Base-by-base conservation (phyloP, 2,329 filamentous ascomycete genomes). In the Harringtonia aguacate region DNA sequence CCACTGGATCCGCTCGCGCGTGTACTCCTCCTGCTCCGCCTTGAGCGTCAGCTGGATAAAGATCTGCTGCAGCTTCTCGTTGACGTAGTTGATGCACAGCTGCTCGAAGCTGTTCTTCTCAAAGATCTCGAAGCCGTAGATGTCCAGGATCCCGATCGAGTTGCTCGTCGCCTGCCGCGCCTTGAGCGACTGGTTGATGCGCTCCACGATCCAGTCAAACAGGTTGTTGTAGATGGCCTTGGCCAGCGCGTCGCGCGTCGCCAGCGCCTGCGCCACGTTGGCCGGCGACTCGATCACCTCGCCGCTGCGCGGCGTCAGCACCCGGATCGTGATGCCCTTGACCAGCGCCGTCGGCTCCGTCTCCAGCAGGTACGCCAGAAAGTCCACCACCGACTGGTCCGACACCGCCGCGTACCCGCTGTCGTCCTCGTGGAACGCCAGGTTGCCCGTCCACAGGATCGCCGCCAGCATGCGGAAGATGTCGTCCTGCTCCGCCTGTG, bases 61-160 rank as follows among this genome's bases (percentile, higher is more conserved):
- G 56, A 98, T 97, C 59, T 98, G 92, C 65, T 98, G 92, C 46
- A 98, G 70, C 65, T 98, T 98, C 67, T 98, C 92, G 64, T 98
- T 98, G 58, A 97, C 94, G 58, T 97, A 98, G 69, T 98, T 98
- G 73, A 98, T 98, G 66, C 92, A 98, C 8, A 98, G 77, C 65
- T 98, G 92, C 62, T 98, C 92, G 57, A 98, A 98, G 52, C 86
- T 95, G 69, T 98, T 98, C 68, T 90, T 92, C 61, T 98, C 92
- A 54, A 98, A 98, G 53, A 98, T 98, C 61, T 98, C 92, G 58
- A 98, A 98, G 3, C 92, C 92, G 61, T 98, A 98, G 53, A 98
- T 98, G 72, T 98, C 92, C 53, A 98, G 73, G 58, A 98, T 97
- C 58, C 92, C 92, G 53, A 98, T 92, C 3, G 86, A 86, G 61